phyloP scores from a whole-genome alignment of 371 early-diverging fungal species.

The Apophysomyces trapeziformis region DNA sequence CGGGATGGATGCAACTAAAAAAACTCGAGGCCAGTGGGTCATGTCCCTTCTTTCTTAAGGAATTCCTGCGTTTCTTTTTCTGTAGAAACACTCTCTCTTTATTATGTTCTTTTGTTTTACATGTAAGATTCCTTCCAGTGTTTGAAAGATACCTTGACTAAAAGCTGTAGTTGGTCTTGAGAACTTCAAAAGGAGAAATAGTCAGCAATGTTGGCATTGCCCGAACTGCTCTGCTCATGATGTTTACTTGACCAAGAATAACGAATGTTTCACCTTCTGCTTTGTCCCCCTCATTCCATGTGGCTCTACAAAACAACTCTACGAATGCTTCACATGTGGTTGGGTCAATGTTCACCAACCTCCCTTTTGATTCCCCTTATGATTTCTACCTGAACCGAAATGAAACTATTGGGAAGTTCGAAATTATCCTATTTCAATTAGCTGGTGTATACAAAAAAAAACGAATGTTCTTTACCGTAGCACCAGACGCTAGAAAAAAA shows the following conservation, averaged over 20 bases:
- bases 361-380: constrained; percentile 17
- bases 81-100: constrained; percentile 5
- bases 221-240: constrained; percentile 50
- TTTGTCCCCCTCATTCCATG: constrained; percentile 54
- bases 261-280: constrained; percentile 55
- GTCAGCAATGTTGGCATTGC: constrained; percentile 42
- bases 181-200: constrained; percentile 43
- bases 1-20: background rate
- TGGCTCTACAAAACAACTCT: constrained; percentile 39
- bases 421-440: too few relatives aligned
- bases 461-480: too few relatives aligned
- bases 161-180: constrained; percentile 45
- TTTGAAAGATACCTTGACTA: background rate
- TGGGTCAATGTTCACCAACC: constrained; percentile 52
- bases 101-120: constrained; percentile 46
- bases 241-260: constrained; percentile 43
- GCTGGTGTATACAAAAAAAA: too few relatives aligned
- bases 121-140: constrained; percentile 24
- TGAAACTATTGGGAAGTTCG: too few relatives aligned
- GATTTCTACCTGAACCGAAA: background rate
- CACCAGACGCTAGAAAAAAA: too few relatives aligned
- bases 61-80: constrained; percentile 2
- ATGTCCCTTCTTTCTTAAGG: background rate
- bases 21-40: background rate
- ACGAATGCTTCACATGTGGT: constrained; percentile 52